Conservation (phyloP, 2,329 filamentous ascomycete species). For the Alternaria sp. region DNA sequence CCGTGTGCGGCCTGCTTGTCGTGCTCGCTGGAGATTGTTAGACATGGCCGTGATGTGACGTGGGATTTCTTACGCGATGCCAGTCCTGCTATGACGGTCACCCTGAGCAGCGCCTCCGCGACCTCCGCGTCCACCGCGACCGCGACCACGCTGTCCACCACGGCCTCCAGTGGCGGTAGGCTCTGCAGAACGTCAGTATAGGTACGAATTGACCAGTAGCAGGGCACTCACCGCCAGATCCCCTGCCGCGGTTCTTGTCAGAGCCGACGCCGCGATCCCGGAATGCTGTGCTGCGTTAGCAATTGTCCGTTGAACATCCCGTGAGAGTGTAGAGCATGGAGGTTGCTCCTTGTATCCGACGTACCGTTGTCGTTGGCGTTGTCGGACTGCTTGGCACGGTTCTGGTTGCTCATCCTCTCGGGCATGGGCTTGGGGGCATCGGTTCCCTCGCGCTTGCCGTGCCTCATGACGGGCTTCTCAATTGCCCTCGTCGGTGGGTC, state of each 20-base stretch:
- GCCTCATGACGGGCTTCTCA: slow-evolving; percentile 79
- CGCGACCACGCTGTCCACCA: slow-evolving; percentile 51
- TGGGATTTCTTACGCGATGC: slow-evolving; percentile 59
- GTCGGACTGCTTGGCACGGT: slow-evolving; percentile 55
- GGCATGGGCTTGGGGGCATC: slow-evolving; percentile 64
- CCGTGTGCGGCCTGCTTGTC: slow-evolving; percentile 88
- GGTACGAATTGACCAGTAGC: not conserved
- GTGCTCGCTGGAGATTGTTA: slow-evolving; percentile 65
- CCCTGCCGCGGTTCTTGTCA: slow-evolving; percentile 79
- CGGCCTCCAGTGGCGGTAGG: slow-evolving; percentile 23
- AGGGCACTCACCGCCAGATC: slow-evolving; percentile 41
- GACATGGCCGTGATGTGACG: not conserved
- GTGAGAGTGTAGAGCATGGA: not conserved
- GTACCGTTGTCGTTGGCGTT: slow-evolving; percentile 87
- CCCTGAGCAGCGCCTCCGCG: slow-evolving; percentile 57
- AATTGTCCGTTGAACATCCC: not conserved
- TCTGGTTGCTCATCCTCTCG: slow-evolving; percentile 41
- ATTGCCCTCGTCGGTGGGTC: slow-evolving; percentile 84
- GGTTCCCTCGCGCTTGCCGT: slow-evolving; percentile 85
- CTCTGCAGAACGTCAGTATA: slow-evolving; percentile 24
- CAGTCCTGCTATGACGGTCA: slow-evolving; percentile 68
- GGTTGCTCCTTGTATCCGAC: slow-evolving; percentile 48
- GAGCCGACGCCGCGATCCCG: slow-evolving; percentile 84
- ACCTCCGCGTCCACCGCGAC: slow-evolving; percentile 55
- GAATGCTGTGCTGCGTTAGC: slow-evolving; percentile 68